Evolutionary conservation across 495 filamentous ascomycete genomes (phyloP), one percentile per base, ranked within the genome.

Genomic region (Talaromyces thailandensis): DNA sequence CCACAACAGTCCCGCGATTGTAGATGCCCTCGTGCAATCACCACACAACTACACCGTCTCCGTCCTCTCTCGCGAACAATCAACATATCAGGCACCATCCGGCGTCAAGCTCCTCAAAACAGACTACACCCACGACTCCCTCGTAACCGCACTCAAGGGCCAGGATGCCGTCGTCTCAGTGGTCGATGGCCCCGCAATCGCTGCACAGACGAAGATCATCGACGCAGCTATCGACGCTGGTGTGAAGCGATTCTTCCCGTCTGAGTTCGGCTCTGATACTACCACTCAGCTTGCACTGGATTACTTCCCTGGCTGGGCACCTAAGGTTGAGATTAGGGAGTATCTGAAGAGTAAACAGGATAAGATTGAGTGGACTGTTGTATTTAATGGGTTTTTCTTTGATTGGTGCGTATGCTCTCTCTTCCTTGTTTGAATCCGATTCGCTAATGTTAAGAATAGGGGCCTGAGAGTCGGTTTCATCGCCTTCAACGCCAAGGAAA

Each of bases 161-260:
- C 70, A 72, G 9, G 74, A 80, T 63, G 77, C 70, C 23, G 66
- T 80, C 9, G 61, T 80, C 32, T 75, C 72, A 18, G 69, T 72
- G 24, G 57, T 79, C 0, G 65, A 64, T 3, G 62, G 65, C 14
- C 18, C 57, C 1, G 71, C 62, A 1, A 65, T 78, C 26, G n/a
- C 60, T 0, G 40, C 57, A 1, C 78, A 82, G 61, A 73, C 69
- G 7, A 64, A 66, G n/a, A 67, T 83, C 12, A 79, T 84, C 40
- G 77, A 85, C 66, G 81, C 81, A 11, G 75, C 79, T 9, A 69
- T 84, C 35, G 60, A 64, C 6, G 82, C 78, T 1, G 80, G 81
- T 1, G 81, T 85, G 26, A 81, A 76, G 52, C 73, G 81, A 7
- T 82, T 84, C 63, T 73, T 85, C 26, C 82, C 82, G 14, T 76